Conservation (phyloP, 441 rosid genomes). For the Bruguiera hainesii region DNA sequence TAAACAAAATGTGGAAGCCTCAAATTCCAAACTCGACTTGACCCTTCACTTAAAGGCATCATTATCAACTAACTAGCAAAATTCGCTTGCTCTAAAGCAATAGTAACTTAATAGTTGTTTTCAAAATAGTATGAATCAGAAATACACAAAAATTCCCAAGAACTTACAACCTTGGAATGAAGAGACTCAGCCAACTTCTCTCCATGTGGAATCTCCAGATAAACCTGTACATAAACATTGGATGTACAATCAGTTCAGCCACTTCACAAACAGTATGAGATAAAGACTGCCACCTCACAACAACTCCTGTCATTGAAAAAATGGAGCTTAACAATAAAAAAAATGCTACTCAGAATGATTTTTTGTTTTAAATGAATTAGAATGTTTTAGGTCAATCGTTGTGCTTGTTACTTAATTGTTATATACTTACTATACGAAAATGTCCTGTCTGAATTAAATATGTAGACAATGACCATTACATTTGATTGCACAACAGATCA, state of each 20-base stretch:
- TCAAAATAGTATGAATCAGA: not conserved
- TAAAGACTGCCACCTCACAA: not conserved
- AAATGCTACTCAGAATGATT: too few relatives aligned
- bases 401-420: too few relatives aligned
- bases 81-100: not conserved
- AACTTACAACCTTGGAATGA: conserved; percentile 61
- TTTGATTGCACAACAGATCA: too few relatives aligned
- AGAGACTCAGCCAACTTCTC: conserved; percentile 86
- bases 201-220: conserved; percentile 76
- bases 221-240: conserved; percentile 49
- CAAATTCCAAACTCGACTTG: conserved; percentile 4
- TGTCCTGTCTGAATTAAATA: too few relatives aligned
- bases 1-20: conserved; percentile 1
- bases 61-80: too few relatives aligned
- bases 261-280: not conserved
- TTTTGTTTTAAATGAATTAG: too few relatives aligned
- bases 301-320: too few relatives aligned
- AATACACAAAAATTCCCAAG: not conserved
- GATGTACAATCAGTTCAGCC: not conserved
- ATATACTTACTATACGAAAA: too few relatives aligned
- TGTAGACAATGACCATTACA: too few relatives aligned
- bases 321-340: too few relatives aligned
- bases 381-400: too few relatives aligned
- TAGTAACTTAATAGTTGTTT: not conserved
- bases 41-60: conserved; percentile 3